phyloP scores from a whole-genome alignment of 2,329 filamentous ascomycete genomes.

The Ophiosphaerella herpotricha region DNA sequence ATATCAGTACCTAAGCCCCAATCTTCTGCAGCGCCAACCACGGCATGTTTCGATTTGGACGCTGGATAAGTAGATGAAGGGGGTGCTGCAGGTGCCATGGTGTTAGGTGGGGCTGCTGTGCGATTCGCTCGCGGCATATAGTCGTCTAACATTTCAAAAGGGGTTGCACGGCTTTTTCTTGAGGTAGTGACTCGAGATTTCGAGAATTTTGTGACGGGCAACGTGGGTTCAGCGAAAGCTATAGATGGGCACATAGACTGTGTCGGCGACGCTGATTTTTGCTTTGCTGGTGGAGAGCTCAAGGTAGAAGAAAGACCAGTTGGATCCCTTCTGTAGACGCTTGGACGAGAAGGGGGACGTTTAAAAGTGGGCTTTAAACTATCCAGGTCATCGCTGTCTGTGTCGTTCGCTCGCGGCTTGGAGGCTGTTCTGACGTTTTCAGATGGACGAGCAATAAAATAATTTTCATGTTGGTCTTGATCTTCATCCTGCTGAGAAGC shows the following conservation, averaged over 20 bases:
- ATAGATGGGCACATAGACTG: not conserved
- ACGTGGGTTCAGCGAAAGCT: constrained; percentile 25
- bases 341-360: not conserved
- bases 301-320: not conserved
- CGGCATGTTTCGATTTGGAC: not conserved
- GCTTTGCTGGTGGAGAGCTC: not conserved
- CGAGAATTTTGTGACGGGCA: constrained; percentile 10
- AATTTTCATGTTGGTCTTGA: not conserved
- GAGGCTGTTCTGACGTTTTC: not conserved
- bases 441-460: not conserved
- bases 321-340: constrained; percentile 4
- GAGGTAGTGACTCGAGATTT: constrained; percentile 12
- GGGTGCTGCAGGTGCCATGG: not conserved
- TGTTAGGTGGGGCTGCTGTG: not conserved
- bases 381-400: constrained; percentile 40
- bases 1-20: constrained; percentile 3
- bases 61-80: constrained; percentile 4
- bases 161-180: constrained; percentile 21
- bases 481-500: constrained; percentile 13
- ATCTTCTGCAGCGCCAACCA: constrained; percentile 12
- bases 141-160: constrained; percentile 35
- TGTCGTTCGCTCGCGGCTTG: constrained; percentile 11
- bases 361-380: constrained; percentile 8
- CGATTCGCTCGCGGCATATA: constrained; percentile 13
- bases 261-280: constrained; percentile 1